Base-by-base conservation (phyloP, 208 protist species). In the Leptomonas seymouri region DNA sequence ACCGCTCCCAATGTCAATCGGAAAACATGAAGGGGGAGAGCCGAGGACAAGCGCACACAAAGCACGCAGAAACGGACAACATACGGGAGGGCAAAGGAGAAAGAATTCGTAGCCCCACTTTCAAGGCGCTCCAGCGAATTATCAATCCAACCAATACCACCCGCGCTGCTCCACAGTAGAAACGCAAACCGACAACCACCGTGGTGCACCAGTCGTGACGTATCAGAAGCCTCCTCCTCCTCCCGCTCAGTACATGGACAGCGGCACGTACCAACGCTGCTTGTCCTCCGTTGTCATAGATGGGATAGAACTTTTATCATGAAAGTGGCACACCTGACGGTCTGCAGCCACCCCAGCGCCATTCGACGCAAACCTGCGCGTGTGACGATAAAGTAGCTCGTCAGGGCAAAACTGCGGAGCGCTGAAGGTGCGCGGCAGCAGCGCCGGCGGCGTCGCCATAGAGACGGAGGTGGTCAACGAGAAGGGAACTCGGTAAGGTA, bases 341-440 rank as follows among this genome's bases (percentile, higher is more conserved):
- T 15, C 30, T 11, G 15, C 58, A n/a, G n/a, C n/a, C n/a, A n/a
- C n/a, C n/a, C n/a, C n/a, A n/a, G n/a, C n/a, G n/a, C n/a, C n/a
- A n/a, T n/a, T n/a, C n/a, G n/a, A n/a, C 28, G 44, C 44, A 31
- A 27, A 39, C 7, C 34, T 30, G 2, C 23, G 58, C 41, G 41
- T 3, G 25, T 46, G 57, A 42, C 25, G n/a, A 27, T 20, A 41
- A 18, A 62, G 20, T 1, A 25, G 30, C 12, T 16, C 4, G 45
- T 53, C 45, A 2, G 44, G 58, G 5, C 16, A 48, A 5, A 56
- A 34, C 1, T 44, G 31, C 2, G 60, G 46, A 20, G 60, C 60
- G 31, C 60, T 66, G 31, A 55, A n/a, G 9, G 60, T 66, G 46
- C 60, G 60, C 0, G 60, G 60, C 28, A 66, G 60, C 31, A 56